Percentiles rank a stretch among this genome's conserved stretches.
phyloP scores from a whole-genome alignment of 2,329 filamentous ascomycete species.

The Fusarium temperatum region DNA sequence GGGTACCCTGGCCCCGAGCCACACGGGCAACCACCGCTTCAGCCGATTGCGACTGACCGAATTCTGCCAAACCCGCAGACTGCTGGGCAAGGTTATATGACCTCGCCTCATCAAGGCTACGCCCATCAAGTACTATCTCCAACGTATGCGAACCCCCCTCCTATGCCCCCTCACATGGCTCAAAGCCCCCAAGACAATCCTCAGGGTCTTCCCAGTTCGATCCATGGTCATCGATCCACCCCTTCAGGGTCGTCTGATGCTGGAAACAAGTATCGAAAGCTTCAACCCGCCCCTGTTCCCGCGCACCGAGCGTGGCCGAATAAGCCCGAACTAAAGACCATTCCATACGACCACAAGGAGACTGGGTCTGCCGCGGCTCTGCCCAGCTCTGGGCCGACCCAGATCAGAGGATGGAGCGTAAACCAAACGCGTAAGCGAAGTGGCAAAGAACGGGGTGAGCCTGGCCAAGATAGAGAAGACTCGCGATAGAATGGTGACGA shows the following conservation, averaged over 20 bases:
- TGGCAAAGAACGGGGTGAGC: conserved; percentile 49
- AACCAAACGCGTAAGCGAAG: conserved; percentile 52
- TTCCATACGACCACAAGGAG: conserved; percentile 69
- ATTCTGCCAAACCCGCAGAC: conserved; percentile 49
- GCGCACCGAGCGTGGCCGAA: conserved; percentile 58
- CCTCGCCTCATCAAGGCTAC: conserved; percentile 47
- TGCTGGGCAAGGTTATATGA: conserved; percentile 46
- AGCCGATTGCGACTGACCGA: conserved; percentile 45
- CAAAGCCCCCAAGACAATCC: conserved; percentile 50
- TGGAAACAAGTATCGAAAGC: conserved; percentile 62
- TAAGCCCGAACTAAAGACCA: conserved; percentile 65
- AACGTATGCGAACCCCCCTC: conserved; percentile 47
- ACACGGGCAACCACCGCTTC: conserved; percentile 41
- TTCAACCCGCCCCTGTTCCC: conserved; percentile 66
- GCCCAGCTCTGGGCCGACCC: conserved; percentile 64
- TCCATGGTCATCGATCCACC: conserved; percentile 50
- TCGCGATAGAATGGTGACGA: conserved; percentile 50
- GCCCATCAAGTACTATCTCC: conserved; percentile 48
- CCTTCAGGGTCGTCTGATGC: conserved; percentile 51
- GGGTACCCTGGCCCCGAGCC: conserved; percentile 45
- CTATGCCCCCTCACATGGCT: conserved; percentile 44
- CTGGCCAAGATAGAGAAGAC: conserved; percentile 49
- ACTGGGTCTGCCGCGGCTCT: conserved; percentile 64
- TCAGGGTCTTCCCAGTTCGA: conserved; percentile 43
- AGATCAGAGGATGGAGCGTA: conserved; percentile 66